Percentiles rank a stretch among this genome's conserved stretches.
Conservation (phyloP, 768 basidiomycete genomes). For the Paxillus involutus region DNA sequence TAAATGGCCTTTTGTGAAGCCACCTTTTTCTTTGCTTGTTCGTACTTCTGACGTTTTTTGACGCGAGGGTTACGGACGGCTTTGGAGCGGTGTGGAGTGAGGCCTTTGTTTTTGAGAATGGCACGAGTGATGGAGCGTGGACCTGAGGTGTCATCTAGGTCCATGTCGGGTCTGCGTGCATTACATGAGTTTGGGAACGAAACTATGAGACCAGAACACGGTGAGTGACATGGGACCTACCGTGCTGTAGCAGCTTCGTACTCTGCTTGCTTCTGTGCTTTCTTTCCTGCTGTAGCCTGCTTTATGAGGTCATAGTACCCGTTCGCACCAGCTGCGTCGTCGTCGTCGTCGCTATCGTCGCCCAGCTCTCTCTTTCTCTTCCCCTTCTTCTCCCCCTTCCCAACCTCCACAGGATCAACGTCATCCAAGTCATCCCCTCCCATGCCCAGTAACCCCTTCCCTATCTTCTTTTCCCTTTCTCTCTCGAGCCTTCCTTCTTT, state of each 20-base stretch:
- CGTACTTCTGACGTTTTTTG: constrained; percentile 92
- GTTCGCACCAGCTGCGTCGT: constrained; percentile 50
- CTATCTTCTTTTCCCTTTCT: constrained; percentile 37
- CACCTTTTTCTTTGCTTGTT: constrained; percentile 92
- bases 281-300: constrained; percentile 65
- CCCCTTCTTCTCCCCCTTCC: constrained; percentile 35
- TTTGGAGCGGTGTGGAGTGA: constrained; percentile 89
- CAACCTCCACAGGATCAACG: constrained; percentile 41
- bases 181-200: constrained; percentile 5
- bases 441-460: constrained; percentile 36
- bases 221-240: constrained; percentile 38
- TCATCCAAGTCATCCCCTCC: constrained; percentile 72
- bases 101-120: constrained; percentile 91
- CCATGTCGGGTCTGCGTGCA: constrained; percentile 28
- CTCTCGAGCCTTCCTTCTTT: constrained; percentile 54
- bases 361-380: constrained; percentile 38
- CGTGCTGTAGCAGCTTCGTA: constrained; percentile 68
- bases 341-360: constrained; percentile 42
- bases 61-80: constrained; percentile 94
- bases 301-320: constrained; percentile 94
- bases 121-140: constrained; percentile 88
- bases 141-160: constrained; percentile 50
- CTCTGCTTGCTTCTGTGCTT: constrained; percentile 76
- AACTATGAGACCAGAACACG: background rate
- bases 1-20: constrained; percentile 89